Evolutionary conservation across 2,329 filamentous ascomycete genomes (phyloP), one percentile per base, ranked within the genome.

Genomic region (Fusarium neocosmosporiellum): DNA sequence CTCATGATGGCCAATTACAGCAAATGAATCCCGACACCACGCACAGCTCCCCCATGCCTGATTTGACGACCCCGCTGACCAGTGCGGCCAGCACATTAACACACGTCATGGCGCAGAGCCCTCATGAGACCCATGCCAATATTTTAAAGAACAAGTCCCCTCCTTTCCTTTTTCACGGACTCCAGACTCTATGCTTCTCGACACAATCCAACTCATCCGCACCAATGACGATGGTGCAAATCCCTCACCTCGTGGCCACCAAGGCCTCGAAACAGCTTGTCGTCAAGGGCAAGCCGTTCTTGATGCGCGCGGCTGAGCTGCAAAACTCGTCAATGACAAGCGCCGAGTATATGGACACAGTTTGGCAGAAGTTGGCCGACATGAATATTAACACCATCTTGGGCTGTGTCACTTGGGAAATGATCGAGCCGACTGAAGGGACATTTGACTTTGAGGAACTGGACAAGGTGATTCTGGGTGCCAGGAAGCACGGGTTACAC

Each of bases 331-430:
- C 79, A 3, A 68, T 81, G 59, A 77, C 69, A 41, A 75, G 69
- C 2, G 73, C 78, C 13, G 70, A 74, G 50, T 81, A 75, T 66
- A 82, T 82, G 80, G 63, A 62, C 11, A 59, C 69, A 5, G 73
- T 75, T 4, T 79, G 75, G 75, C 73, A 73, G 6, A 74, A 74
- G 43, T 76, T 82, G 76, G 75, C 72, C 20, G 73, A 74, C 7
- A 67, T 72, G 46, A 76, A 77, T 63, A 75, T 81, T 69, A 82
- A 82, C 70, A 82, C 81, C 3, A 66, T 82, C 13, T 77, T 82
- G 10, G 81, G 80, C 2, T 75, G 71, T 48, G 76, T 82, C 2
- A 75, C 80, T 2, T 82, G 80, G 81, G 81, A 82, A 61, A 77
- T 76, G 69, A 79, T 82, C 41, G 80, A 82, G 65, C 79, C 79